Base-by-base conservation (phyloP, 78 protist genomes). In the Dictyostelium capitatum region DNA sequence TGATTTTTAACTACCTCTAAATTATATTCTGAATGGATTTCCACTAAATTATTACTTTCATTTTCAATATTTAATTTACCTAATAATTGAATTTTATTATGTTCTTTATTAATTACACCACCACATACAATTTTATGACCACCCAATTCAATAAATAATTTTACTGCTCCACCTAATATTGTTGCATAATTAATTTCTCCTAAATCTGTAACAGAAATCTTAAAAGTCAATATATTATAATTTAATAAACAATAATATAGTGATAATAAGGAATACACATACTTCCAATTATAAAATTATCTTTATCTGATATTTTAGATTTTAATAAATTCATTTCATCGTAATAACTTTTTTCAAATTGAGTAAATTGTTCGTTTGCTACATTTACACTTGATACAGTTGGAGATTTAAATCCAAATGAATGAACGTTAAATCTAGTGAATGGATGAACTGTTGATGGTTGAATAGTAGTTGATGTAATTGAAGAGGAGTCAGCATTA, bases 141-240 rank as follows among this genome's bases (percentile, higher is more conserved):
- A 28, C 48, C 48, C 48, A 67, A 30, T 32, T 67, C 43, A 3
- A 67, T 28, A 32, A 14, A 67, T 32, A 67, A 32, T 32, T 67
- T 67, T 6, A 67, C 75, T 30, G 75, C 75, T 17, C 75, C 75
- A 9, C 75, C 75, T 15, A 67, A 67, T n/a, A 67, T 32, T 67
- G 37, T 28, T 28, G 23, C 25, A 67, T 67, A 67, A 30, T 67
- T 67, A 67, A 32, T 67, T 32, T 67, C 47, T 0, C 75, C 75
- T 67, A 67, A 67, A 32, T 32, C 75, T 67, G 30, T 6, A 28
- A 25, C 8, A 6, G 3, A 23, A 20, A 11, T 23, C 11, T 11
- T 25, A 62, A 62, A n/a, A 62, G 23, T 11, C 9, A 59, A 6
- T 11, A 59, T 25, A 59, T 23, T 25, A 25, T 62, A 10, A 25